phyloP scores from a whole-genome alignment of 345 rosid genomes.

The Gossypium raimondii region DNA sequence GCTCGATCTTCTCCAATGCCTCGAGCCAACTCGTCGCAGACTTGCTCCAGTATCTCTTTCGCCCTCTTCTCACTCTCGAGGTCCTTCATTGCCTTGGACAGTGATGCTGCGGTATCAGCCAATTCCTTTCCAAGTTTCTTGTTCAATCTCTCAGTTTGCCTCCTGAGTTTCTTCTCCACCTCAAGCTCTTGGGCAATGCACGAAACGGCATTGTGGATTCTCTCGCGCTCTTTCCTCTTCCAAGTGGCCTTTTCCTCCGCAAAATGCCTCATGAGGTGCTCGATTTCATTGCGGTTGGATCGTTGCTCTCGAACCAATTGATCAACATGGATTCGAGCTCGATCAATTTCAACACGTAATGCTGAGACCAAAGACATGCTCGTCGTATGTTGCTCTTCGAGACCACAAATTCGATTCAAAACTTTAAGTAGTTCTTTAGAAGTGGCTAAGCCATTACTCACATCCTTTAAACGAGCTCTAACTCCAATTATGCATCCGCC shows the following conservation, averaged over 20 bases:
- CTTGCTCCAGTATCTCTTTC: conserved; percentile 79
- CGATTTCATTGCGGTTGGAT: conserved; percentile 38
- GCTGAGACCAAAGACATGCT: conserved; percentile 58
- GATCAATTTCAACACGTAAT: conserved; percentile 52
- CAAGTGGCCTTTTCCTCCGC: conserved; percentile 61
- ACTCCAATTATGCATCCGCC: conserved; percentile 25
- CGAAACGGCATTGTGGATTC: conserved; percentile 38
- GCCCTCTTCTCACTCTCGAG: conserved; percentile 83
- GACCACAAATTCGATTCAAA: conserved; percentile 51
- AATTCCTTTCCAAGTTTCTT: conserved; percentile 78
- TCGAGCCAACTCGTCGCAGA: conserved; percentile 74
- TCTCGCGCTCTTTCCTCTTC: conserved; percentile 50
- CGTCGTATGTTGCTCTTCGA: conserved; percentile 51
- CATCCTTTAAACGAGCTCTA: conserved; percentile 51
- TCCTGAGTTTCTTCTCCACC: conserved; percentile 62
- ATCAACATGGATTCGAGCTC: conserved; percentile 50
- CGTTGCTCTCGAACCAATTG: conserved; percentile 49
- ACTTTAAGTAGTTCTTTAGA: conserved; percentile 82
- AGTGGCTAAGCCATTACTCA: conserved; percentile 51
- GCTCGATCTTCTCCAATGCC: conserved; percentile 77
- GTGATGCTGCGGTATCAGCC: conserved; percentile 43
- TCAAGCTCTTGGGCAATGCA: conserved; percentile 63
- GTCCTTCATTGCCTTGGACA: conserved; percentile 43
- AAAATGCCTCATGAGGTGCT: conserved; percentile 39
- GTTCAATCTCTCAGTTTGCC: conserved; percentile 74